Base-by-base conservation (phyloP, 1,139 yeast species). In the Wickerhamomyces sp. region DNA sequence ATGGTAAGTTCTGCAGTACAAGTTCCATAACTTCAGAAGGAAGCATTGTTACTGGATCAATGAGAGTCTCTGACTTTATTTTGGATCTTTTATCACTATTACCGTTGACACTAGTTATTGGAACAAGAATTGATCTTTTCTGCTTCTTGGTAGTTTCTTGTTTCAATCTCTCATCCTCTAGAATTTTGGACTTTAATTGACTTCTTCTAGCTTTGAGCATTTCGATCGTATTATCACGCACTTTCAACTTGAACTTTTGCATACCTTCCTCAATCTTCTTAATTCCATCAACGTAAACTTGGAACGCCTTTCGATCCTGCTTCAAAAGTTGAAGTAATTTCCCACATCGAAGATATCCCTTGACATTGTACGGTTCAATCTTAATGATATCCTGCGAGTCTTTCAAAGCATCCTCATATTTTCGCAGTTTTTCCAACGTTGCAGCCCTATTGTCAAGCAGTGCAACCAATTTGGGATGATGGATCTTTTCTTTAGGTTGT, bases 271-370 rank as follows among this genome's bases (percentile, higher is more conserved):
- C 53, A 3, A 62, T 57, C 41, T 47, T 59, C 13, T 43, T 42
- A 2, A 76, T 43, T 0, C 84, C 87, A 32, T 59, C 55, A 41
- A 71, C 72, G 48, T 72, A 71, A 7, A 58, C 58, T 34, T 68
- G 64, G 50, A 67, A 71, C 0, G 86, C 82, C 30, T 71, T 75
- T 2, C 59, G 45, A 7, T 68, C 62, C 36, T 67, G 60, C 0
- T 64, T 62, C 45, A 63, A 48, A 9, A 56, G 47, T 41, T 61
- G 54, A 27, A 72, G 61, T 2, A 79, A 51, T 55, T 79, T 81
- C 2, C 80, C 78, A 1, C 67, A 59, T 41, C 89, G 59, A 29
- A 83, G 62, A 54, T 81, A 81, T 1, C 86, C 83, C 58, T 78
- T 81, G 52, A 82, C 70, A 37, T 79, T 75, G 39, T 72, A 64